These are phyloP conservation scores for Kodamaea leandrae DNA, from an alignment of 805 yeast genomes.

Conservation along the genomic window DNA sequence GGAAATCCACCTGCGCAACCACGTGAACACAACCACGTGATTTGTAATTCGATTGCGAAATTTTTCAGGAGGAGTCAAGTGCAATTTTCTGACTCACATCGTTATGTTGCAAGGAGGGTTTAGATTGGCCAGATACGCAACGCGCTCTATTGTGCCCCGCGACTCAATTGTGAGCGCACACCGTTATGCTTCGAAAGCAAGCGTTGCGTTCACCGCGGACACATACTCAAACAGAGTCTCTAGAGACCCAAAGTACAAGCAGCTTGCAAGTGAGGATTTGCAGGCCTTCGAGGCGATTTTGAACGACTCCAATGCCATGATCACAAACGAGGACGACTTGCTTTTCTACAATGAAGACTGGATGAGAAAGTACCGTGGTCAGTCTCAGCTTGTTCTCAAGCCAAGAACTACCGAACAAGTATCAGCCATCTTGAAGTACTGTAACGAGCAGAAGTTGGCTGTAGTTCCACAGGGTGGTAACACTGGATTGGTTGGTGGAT, in stretches of 20 bases:
- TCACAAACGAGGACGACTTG: constrained; percentile 63
- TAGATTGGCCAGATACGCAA: constrained; percentile 4
- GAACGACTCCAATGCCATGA: constrained; percentile 43
- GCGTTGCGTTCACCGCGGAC: constrained; percentile 63
- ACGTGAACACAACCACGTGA: no score
- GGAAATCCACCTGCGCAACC: no score
- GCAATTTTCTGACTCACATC: neutral
- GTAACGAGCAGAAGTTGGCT: constrained; percentile 74
- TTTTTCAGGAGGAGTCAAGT: neutral
- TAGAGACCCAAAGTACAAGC: constrained; percentile 50
- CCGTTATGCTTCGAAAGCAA: constrained; percentile 19
- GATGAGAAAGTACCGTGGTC: constrained; percentile 94
- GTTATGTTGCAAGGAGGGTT: constrained; percentile 9
- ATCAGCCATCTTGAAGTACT: constrained; percentile 70
- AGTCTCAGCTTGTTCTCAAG: constrained; percentile 72
- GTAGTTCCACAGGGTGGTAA: constrained; percentile 97
- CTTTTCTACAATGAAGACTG: constrained; percentile 81
- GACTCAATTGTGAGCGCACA: neutral
- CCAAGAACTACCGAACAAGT: constrained; percentile 82
- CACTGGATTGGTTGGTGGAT: constrained; percentile 94
- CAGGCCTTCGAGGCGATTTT: constrained; percentile 59
- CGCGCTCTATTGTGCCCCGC: neutral
- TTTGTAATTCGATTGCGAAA: neutral
- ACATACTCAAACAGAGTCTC: constrained; percentile 57
- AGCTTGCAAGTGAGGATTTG: constrained; percentile 55